Conservation (phyloP, 1,284 basidiomycete species). For the Meira miltonrushii region DNA sequence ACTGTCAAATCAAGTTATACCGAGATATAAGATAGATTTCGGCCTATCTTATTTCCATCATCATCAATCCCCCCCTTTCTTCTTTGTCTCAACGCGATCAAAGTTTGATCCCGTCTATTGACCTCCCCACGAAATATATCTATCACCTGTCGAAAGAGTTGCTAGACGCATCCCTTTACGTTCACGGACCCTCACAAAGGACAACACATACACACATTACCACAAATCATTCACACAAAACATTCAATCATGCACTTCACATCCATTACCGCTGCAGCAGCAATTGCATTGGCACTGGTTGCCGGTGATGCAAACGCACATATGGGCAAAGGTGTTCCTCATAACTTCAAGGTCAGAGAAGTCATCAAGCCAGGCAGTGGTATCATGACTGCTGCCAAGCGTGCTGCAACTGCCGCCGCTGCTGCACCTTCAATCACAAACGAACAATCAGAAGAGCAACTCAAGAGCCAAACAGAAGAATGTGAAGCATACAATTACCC, state of each 20-base stretch:
- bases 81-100: too few relatives aligned
- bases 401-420: background rate
- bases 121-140: too few relatives aligned
- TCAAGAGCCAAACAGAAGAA: slow-evolving; percentile 21
- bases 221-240: too few relatives aligned
- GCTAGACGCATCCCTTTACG: too few relatives aligned
- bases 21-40: too few relatives aligned
- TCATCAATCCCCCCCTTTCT: too few relatives aligned
- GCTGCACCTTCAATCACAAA: slow-evolving; percentile 16
- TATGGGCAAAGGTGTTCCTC: slow-evolving; percentile 36
- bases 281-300: slow-evolving; percentile 2
- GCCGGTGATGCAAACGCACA: slow-evolving; percentile 20
- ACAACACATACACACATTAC: too few relatives aligned
- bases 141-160: too few relatives aligned
- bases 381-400: slow-evolving; percentile 2
- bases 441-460: slow-evolving; percentile 27
- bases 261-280: background rate
- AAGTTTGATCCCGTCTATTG: too few relatives aligned
- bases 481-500: slow-evolving; percentile 36
- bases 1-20: too few relatives aligned
- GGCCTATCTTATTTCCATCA: too few relatives aligned
- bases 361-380: background rate
- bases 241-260: background rate
- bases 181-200: too few relatives aligned
- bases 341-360: slow-evolving; percentile 27